Base-by-base conservation (phyloP, 1,284 basidiomycete species). In the Cutaneotrichosporon arboriforme region DNA sequence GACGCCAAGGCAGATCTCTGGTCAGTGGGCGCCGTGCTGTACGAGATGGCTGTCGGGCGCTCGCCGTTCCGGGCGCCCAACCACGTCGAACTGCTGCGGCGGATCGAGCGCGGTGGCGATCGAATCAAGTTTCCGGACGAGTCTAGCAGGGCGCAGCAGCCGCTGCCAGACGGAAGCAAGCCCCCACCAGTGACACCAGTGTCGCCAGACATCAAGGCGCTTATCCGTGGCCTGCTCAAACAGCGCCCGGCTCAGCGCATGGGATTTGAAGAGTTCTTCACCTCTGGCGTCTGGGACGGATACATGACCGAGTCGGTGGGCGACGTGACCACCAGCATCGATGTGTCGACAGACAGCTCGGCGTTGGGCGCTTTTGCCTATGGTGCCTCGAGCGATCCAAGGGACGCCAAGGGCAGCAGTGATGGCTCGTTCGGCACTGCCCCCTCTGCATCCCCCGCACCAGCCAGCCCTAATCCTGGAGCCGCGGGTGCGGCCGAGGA, bases 1-100 rank as follows among this genome's bases (percentile, higher is more conserved):
- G 92, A 97, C 70, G 92, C 92, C 21, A 97, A 93, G 71, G 94
- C 90, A 1, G 94, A 99, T 69, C 79, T 99, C 1, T 99, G 94
- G 94, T 94, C 90, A 7, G 90, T 97, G 31, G 96, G 94, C 8
- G 92, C 96, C 0, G 94, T 99, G 3, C 78, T 97, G 1, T 98
- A 86, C 74, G 96, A 99, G 75, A 97, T 96, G 87, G 81, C 84
- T 17, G 87, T 92, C 20, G 94, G 93, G 3, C 86, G 85, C 62
- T 88, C 96, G 2, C 94, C 96, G 0, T 98, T 94, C 77, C 85
- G 92, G 15, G 94, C 96, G 0, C 84, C 85, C 70, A 98, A 97
- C 69, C 93, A 97, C 70, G 88, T 98, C 65, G 96, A 97, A 68
- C 81, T 99, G 10, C 78, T 97, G 43, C 88, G 89, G 77, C 88